A percentile compares a stretch with the other conserved stretches of the same genome.
These are phyloP conservation scores for Cladophialophora psammophila DNA, from an alignment of 2,329 filamentous ascomycete genomes.

Conservation along the genomic window DNA sequence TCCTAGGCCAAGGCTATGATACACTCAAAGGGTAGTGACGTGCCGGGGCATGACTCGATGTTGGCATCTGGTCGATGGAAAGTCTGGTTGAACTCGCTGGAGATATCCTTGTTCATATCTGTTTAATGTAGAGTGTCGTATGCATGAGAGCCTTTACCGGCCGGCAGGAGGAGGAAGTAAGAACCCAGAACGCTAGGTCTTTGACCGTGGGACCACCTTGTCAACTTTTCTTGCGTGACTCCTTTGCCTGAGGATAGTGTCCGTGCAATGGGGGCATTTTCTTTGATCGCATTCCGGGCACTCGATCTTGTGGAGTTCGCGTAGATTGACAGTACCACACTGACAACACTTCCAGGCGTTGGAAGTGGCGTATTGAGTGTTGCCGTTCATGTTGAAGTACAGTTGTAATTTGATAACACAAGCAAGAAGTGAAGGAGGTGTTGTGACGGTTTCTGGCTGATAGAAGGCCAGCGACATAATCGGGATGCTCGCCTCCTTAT, in stretches of 20 bases:
- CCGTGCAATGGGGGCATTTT: not conserved
- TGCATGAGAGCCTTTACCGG: not conserved
- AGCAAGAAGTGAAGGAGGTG: not conserved
- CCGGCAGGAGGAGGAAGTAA: not conserved
- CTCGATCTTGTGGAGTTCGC: not conserved
- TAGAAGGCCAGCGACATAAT: not conserved
- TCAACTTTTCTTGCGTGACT: conserved; percentile 2
- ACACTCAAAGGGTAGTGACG: not conserved
- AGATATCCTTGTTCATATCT: not conserved
- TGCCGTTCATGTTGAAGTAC: not conserved
- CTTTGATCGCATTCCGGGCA: not conserved
- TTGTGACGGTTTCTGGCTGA: not conserved
- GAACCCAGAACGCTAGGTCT: not conserved
- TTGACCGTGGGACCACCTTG: not conserved
- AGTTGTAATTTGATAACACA: not conserved
- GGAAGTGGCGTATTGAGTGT: not conserved
- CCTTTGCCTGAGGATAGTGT: conserved; percentile 5
- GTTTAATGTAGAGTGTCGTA: not conserved
- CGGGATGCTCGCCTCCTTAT: not conserved
- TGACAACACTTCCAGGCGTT: conserved; percentile 19
- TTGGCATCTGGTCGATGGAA: not conserved
- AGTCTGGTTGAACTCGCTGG: not conserved
- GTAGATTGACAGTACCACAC: not conserved
- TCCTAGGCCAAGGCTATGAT: not conserved
- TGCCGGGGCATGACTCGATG: not conserved